Percentiles rank a stretch among this genome's conserved stretches.
Evolutionary conservation across 2,329 filamentous ascomycete species (phyloP).

Genomic region (Daldinia eschscholtzii): DNA sequence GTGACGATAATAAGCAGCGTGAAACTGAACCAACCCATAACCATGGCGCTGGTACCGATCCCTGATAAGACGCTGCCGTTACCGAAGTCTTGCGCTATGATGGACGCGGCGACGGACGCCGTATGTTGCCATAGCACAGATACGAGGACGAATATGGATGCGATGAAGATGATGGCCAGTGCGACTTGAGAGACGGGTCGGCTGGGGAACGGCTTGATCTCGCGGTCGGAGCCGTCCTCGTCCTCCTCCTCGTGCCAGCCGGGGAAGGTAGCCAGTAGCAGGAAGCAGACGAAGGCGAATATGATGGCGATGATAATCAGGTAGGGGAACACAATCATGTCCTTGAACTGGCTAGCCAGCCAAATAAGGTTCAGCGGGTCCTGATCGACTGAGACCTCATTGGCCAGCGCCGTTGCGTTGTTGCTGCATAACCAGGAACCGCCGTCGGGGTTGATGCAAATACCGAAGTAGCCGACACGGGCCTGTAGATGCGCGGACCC

Average conservation of each 20-base stretch:
- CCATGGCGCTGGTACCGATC: constrained; percentile 82
- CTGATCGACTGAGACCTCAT: constrained; percentile 89
- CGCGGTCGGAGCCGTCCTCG: constrained; percentile 82
- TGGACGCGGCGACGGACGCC: constrained; percentile 92
- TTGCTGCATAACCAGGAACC: constrained; percentile 96
- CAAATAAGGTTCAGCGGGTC: constrained; percentile 97
- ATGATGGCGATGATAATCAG: constrained; percentile 97
- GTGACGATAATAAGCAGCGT: constrained; percentile 93
- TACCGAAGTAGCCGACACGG: constrained; percentile 96
- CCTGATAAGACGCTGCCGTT: constrained; percentile 55
- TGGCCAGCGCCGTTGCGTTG: constrained; percentile 93
- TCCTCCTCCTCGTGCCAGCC: constrained; percentile 96
- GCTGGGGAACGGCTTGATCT: constrained; percentile 94
- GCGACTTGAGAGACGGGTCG: constrained; percentile 93
- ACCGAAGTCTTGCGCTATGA: constrained; percentile 73
- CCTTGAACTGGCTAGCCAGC: constrained; percentile 97
- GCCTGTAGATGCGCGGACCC: constrained; percentile 86
- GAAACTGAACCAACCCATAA: constrained; percentile 98
- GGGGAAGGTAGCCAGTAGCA: constrained; percentile 95
- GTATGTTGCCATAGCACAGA: constrained; percentile 92
- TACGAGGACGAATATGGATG: constrained; percentile 78
- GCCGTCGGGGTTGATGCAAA: constrained; percentile 92
- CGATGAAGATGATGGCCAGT: constrained; percentile 89
- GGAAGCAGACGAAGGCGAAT: constrained; percentile 94
- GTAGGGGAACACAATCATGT: constrained; percentile 98